phyloP scores from a whole-genome alignment of 768 basidiomycete species.

The Boletus coccyginus region DNA sequence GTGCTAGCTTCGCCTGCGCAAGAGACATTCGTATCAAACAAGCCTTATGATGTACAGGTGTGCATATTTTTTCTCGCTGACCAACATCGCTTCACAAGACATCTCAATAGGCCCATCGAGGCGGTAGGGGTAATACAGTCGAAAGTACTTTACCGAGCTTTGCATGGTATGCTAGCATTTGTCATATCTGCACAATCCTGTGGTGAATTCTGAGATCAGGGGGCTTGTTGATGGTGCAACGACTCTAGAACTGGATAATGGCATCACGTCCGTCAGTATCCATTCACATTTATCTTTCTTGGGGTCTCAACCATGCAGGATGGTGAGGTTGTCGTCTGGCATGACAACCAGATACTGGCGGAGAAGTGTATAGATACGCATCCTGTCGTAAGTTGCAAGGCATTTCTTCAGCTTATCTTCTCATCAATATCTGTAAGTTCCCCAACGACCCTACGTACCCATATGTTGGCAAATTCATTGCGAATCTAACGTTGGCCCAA shows the following conservation, averaged over 20 bases:
- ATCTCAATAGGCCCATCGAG: constrained; percentile 60
- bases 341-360: constrained; percentile 63
- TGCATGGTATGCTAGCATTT: constrained; percentile 52
- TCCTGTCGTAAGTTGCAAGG: constrained; percentile 48
- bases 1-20: constrained; percentile 30
- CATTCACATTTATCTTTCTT: not conserved
- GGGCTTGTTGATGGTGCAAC: constrained; percentile 73
- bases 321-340: constrained; percentile 76
- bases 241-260: constrained; percentile 77
- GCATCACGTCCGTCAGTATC: constrained; percentile 58
- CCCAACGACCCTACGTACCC: constrained; percentile 60
- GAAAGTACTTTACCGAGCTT: constrained; percentile 75
- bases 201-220: constrained; percentile 37
- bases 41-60: constrained; percentile 54
- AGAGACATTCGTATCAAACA: constrained; percentile 19
- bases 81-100: constrained; percentile 5
- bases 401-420: not conserved
- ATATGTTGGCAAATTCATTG: constrained; percentile 74
- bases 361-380: constrained; percentile 69
- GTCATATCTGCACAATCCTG: constrained; percentile 8
- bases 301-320: constrained; percentile 45
- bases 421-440: constrained; percentile 36
- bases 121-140: constrained; percentile 69
- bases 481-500: constrained; percentile 77
- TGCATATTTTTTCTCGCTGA: not conserved